Conservation (phyloP, 1,139 yeast genomes). For the Saccharomyces hybrid region DNA sequence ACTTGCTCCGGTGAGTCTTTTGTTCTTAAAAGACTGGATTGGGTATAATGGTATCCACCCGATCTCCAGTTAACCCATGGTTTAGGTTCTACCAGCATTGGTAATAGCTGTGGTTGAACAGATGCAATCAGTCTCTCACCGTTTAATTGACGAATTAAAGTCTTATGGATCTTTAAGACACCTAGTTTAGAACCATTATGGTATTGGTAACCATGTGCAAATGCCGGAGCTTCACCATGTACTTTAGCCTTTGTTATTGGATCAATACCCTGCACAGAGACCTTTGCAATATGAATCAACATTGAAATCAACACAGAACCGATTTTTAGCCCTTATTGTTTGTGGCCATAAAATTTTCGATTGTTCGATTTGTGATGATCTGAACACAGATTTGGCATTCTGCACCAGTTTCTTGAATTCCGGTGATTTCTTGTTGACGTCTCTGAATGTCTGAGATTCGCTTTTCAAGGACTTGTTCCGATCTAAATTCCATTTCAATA, state of each 20-base stretch:
- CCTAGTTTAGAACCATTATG: constrained; percentile 76
- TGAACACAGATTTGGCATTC: constrained; percentile 32
- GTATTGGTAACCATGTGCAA: constrained; percentile 80
- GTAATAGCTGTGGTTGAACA: constrained; percentile 81
- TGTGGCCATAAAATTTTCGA: constrained; percentile 52
- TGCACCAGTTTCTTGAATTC: constrained; percentile 32
- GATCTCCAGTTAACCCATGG: constrained; percentile 77
- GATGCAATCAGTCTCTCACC: constrained; percentile 59
- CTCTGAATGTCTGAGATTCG: constrained; percentile 46
- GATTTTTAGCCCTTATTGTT: constrained; percentile 60
- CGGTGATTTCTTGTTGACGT: constrained; percentile 32
- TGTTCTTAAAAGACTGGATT: constrained; percentile 59
- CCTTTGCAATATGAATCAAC: constrained; percentile 73
- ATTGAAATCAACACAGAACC: constrained; percentile 76
- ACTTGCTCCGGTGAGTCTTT: constrained; percentile 84
- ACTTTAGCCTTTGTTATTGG: constrained; percentile 65
- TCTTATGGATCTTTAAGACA: constrained; percentile 66
- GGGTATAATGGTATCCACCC: constrained; percentile 76
- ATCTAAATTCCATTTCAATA: constrained; percentile 73
- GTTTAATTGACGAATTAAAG: constrained; percentile 57
- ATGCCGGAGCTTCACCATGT: constrained; percentile 77
- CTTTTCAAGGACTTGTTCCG: constrained; percentile 55
- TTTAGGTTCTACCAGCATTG: constrained; percentile 85
- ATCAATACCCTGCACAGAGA: constrained; percentile 68
- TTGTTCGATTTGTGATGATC: constrained; percentile 33